Conservation (phyloP, 441 rosid species). For the Populus tomentosa region DNA sequence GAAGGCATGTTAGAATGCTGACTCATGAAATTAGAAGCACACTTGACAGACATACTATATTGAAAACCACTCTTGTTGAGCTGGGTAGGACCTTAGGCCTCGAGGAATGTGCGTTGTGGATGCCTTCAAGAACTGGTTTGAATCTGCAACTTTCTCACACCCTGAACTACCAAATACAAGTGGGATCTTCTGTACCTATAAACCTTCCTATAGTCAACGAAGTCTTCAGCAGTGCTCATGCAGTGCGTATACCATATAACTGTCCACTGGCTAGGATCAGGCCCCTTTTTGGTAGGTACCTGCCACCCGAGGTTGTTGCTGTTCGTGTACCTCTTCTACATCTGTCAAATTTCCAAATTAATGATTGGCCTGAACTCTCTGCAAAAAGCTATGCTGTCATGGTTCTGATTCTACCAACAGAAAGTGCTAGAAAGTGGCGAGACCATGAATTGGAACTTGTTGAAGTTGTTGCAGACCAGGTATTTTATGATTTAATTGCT, state of each 20-base stretch:
- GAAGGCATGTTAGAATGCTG: constrained; percentile 91
- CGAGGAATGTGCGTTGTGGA: constrained; percentile 95
- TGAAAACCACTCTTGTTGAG: constrained; percentile 85
- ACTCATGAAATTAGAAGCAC: constrained; percentile 96
- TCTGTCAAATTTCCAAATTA: constrained; percentile 76
- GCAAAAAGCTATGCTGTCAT: constrained; percentile 74
- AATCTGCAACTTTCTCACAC: constrained; percentile 74
- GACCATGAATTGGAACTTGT: constrained; percentile 92
- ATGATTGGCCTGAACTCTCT: constrained; percentile 79
- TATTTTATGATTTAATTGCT: constrained; percentile 22
- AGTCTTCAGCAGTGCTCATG: constrained; percentile 61
- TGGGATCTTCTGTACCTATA: constrained; percentile 57
- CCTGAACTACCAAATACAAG: constrained; percentile 51
- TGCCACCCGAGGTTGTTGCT: constrained; percentile 77
- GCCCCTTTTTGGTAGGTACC: constrained; percentile 56
- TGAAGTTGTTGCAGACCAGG: constrained; percentile 96
- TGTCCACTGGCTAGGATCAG: constrained; percentile 76
- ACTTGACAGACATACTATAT: constrained; percentile 73
- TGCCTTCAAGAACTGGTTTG: constrained; percentile 71
- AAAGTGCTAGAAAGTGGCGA: constrained; percentile 82
- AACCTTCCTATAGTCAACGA: constrained; percentile 54
- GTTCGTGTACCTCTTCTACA: constrained; percentile 88
- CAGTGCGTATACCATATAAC: constrained; percentile 59
- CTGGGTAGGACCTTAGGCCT: constrained; percentile 74
- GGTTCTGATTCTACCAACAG: constrained; percentile 85